Conservation (phyloP, 1,284 basidiomycete species). For the Cystobasidiaceae sp. region DNA sequence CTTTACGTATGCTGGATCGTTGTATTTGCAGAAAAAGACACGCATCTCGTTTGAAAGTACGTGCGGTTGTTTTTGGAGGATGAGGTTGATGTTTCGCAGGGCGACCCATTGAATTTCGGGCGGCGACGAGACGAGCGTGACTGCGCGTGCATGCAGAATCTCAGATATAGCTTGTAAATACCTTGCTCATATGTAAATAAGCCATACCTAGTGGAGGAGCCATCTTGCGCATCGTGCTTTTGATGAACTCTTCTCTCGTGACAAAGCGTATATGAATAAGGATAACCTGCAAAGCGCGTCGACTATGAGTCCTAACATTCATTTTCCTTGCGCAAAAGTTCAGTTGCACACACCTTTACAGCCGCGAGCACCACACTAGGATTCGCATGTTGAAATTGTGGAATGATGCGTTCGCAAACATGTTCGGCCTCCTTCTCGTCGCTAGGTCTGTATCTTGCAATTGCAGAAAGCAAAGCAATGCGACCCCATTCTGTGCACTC, state of each 20-base stretch:
- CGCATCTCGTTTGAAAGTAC: constrained; percentile 92
- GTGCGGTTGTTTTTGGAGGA: constrained; percentile 86
- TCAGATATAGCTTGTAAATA: no score
- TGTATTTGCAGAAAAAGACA: constrained; percentile 99
- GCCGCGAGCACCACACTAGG: constrained; percentile 91
- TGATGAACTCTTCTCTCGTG: constrained; percentile 74
- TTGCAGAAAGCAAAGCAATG: constrained; percentile 80
- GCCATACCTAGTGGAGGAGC: constrained; percentile 73
- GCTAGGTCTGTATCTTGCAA: constrained; percentile 72
- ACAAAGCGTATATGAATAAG: constrained; percentile 93
- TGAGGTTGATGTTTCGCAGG: constrained; percentile 89
- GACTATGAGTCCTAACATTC: no score
- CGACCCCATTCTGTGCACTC: constrained; percentile 99
- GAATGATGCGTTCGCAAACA: constrained; percentile 95
- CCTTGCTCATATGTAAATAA: no score
- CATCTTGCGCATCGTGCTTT: constrained; percentile 90
- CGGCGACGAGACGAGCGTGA: constrained; percentile 57
- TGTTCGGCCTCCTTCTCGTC: constrained; percentile 96
- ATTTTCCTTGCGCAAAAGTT: no score
- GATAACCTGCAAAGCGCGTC: no score
- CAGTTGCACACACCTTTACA: no score
- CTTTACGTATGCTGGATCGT: constrained; percentile 97
- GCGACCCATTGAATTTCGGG: constrained; percentile 90
- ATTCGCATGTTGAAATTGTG: constrained; percentile 97
- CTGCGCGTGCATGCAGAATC: no score